A percentile compares a stretch with the other conserved stretches of the same genome.
Conservation (phyloP, 164 flowering plant species). For the Nymphaea colorata region DNA sequence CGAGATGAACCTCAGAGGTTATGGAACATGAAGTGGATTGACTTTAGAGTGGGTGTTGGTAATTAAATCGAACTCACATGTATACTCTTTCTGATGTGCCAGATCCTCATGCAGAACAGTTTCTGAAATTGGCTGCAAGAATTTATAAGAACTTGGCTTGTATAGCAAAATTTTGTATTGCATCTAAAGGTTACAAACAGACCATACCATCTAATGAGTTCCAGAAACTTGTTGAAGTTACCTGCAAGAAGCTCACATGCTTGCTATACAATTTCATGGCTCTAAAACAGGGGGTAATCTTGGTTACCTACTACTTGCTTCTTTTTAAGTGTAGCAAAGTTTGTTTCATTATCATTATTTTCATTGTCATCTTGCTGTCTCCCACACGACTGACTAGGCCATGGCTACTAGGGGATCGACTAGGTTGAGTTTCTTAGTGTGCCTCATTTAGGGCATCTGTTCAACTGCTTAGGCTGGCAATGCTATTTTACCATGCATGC, state of each 20-base stretch:
- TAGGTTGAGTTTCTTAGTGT: too few species aligned
- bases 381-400: too few species aligned
- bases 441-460: too few species aligned
- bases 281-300: slow-evolving; percentile 46
- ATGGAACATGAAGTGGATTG: slow-evolving; percentile 2
- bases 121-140: slow-evolving; percentile 43
- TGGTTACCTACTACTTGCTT: not conserved
- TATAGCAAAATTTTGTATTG: slow-evolving; percentile 63
- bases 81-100: slow-evolving; percentile 6
- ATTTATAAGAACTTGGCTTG: slow-evolving; percentile 72
- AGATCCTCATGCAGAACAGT: slow-evolving; percentile 73
- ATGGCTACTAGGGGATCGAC: too few species aligned
- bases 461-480: too few species aligned
- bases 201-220: slow-evolving; percentile 44
- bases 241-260: slow-evolving; percentile 70
- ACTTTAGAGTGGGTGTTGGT: not conserved
- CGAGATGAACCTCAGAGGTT: slow-evolving; percentile 62
- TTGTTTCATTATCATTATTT: too few species aligned
- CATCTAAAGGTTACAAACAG: slow-evolving; percentile 67
- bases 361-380: too few species aligned
- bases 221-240: slow-evolving; percentile 65
- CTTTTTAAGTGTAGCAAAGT: too few species aligned
- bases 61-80: not conserved
- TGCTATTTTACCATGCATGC: too few species aligned
- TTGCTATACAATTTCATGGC: slow-evolving; percentile 63